A percentile compares a stretch with the other conserved stretches of the same genome.
Evolutionary conservation across 2,329 filamentous ascomycete species (phyloP).

Genomic region (Penicillium frequentans): DNA sequence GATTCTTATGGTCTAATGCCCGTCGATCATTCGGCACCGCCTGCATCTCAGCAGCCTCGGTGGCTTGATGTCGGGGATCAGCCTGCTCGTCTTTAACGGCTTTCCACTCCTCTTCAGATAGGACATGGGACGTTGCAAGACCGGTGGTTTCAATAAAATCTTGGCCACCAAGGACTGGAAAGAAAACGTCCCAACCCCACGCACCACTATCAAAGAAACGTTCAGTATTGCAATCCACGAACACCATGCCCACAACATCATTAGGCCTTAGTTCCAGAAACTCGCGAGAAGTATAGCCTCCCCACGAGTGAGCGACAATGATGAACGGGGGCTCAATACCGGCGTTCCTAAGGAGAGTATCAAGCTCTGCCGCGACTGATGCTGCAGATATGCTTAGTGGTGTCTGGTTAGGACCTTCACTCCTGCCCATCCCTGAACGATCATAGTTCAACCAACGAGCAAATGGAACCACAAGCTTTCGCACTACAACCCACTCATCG

Average conservation of each 20-base stretch:
- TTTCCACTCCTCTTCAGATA: slow-evolving; percentile 13
- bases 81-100: slow-evolving; percentile 10
- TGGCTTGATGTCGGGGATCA: slow-evolving; percentile 10
- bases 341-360: slow-evolving; percentile 12
- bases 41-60: slow-evolving; percentile 14
- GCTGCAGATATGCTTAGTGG: slow-evolving; percentile 12
- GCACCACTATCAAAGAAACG: slow-evolving; percentile 10
- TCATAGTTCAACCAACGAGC: slow-evolving; percentile 24
- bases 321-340: slow-evolving; percentile 13
- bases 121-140: slow-evolving; percentile 11
- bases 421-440: slow-evolving; percentile 23
- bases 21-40: slow-evolving; percentile 6
- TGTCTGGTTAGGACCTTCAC: slow-evolving; percentile 12
- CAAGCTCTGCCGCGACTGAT: slow-evolving; percentile 17
- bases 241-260: slow-evolving; percentile 16
- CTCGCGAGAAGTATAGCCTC: slow-evolving; percentile 17
- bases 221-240: slow-evolving; percentile 18
- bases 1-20: slow-evolving; percentile 16
- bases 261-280: slow-evolving; percentile 14
- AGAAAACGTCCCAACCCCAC: slow-evolving; percentile 9
- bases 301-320: slow-evolving; percentile 16
- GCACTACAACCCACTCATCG: slow-evolving; percentile 23
- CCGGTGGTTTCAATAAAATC: slow-evolving; percentile 12
- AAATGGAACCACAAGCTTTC: slow-evolving; percentile 18
- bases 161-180: slow-evolving; percentile 10